A percentile compares a stretch with the other conserved stretches of the same genome.
Evolutionary conservation across 441 rosid species (phyloP).

Genomic region (Pelargonium fulgidum): DNA sequence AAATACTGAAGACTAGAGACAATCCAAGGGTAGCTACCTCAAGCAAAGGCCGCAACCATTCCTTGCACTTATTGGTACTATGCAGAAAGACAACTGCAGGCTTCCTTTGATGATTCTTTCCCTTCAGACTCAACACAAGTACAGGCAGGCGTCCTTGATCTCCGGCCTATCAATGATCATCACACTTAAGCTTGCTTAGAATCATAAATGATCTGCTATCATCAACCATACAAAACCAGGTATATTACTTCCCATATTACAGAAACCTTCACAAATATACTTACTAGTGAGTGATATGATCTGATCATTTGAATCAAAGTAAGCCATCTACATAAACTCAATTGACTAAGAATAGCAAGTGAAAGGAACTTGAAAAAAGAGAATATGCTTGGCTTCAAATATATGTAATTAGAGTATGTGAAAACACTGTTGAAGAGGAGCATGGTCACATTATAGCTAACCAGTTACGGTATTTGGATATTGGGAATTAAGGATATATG

Average conservation of each 20-base stretch:
- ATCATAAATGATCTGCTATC: background rate
- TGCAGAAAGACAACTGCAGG: constrained; percentile 90
- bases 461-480: too few species aligned
- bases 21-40: constrained; percentile 39
- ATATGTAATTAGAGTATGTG: too few species aligned
- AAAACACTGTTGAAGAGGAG: too few species aligned
- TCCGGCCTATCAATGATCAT: constrained; percentile 41
- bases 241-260: background rate
- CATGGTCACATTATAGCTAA: too few species aligned
- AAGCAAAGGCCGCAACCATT: constrained; percentile 88
- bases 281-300: background rate
- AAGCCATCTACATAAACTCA: background rate
- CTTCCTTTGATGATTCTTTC: constrained; percentile 31
- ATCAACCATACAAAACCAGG: background rate
- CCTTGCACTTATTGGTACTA: constrained; percentile 69
- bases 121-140: constrained; percentile 61
- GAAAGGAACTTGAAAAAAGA: background rate
- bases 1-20: background rate
- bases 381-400: background rate
- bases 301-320: background rate
- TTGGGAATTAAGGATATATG: too few species aligned
- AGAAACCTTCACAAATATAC: background rate
- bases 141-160: constrained; percentile 79
- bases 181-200: background rate
- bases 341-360: too few species aligned